Percentiles rank a stretch among this genome's conserved stretches.
Evolutionary conservation across 2,329 filamentous ascomycete species (phyloP).

Genomic region (Claviceps monticola): DNA sequence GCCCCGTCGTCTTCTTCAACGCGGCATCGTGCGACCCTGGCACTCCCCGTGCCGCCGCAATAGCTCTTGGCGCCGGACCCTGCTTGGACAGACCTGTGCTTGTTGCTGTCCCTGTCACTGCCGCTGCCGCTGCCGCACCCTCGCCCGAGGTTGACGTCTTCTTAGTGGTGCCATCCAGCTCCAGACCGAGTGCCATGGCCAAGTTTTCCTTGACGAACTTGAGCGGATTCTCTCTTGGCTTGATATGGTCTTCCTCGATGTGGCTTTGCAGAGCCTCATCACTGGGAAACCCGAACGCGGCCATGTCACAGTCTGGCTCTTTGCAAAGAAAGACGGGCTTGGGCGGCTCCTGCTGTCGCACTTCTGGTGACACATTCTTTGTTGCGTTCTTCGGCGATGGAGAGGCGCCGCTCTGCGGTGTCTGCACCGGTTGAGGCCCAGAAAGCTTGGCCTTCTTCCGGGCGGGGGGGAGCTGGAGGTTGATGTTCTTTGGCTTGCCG

Average conservation of each 20-base stretch:
- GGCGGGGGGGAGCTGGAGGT: conserved; percentile 39
- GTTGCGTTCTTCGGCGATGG: conserved; percentile 31
- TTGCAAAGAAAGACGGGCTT: conserved; percentile 36
- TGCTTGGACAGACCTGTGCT: conserved; percentile 30
- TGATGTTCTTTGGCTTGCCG: conserved; percentile 36
- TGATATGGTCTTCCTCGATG: conserved; percentile 44
- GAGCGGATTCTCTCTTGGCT: conserved; percentile 39
- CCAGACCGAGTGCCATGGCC: conserved; percentile 34
- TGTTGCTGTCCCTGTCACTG: conserved; percentile 26
- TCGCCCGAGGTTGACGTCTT: conserved; percentile 17
- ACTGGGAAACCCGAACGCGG: conserved; percentile 33
- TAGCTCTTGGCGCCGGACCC: conserved; percentile 31
- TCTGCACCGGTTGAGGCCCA: conserved; percentile 22
- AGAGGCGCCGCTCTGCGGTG: conserved; percentile 23
- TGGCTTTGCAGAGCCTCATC: conserved; percentile 41
- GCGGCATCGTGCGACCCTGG: conserved; percentile 37
- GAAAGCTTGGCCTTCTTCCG: conserved; percentile 44
- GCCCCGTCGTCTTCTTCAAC: conserved; percentile 38
- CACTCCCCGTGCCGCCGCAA: conserved; percentile 20
- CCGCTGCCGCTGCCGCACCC: conserved; percentile 22
- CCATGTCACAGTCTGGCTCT: conserved; percentile 40
- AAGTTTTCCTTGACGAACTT: conserved; percentile 39
- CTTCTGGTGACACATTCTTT: conserved; percentile 34
- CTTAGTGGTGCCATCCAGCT: conserved; percentile 32
- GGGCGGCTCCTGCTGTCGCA: conserved; percentile 21